A percentile compares a stretch with the other conserved stretches of the same genome.
These are phyloP conservation scores for Amanita rimosa DNA, from an alignment of 768 basidiomycete genomes.

Conservation along the genomic window DNA sequence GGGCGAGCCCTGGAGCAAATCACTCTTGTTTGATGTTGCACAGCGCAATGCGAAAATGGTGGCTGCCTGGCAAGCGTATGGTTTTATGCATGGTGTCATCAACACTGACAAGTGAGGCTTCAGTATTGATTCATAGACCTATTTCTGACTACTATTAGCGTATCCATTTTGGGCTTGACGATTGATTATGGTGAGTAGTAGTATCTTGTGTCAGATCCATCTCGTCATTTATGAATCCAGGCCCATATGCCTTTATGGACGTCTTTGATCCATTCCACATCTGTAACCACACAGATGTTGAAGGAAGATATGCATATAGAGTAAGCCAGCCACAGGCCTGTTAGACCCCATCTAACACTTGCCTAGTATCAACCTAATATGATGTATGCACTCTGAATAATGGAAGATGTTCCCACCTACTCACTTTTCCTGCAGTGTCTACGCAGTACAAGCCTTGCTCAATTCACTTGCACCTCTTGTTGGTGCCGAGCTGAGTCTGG, in stretches of 20 bases:
- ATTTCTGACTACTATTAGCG: slow-evolving; percentile 25
- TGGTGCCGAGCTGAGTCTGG: slow-evolving; percentile 61
- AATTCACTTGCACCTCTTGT: slow-evolving; percentile 75
- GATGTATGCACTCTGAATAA: slow-evolving; percentile 39
- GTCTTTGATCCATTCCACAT: slow-evolving; percentile 77
- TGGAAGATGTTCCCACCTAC: not conserved
- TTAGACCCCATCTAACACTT: slow-evolving; percentile 1
- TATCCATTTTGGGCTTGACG: slow-evolving; percentile 64
- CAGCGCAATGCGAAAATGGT: slow-evolving; percentile 87
- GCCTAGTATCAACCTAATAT: slow-evolving; percentile 61
- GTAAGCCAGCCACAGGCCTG: slow-evolving; percentile 14
- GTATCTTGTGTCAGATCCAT: not conserved
- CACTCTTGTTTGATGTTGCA: slow-evolving; percentile 68
- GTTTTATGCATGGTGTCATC: slow-evolving; percentile 94
- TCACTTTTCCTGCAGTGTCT: slow-evolving; percentile 35
- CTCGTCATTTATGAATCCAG: slow-evolving; percentile 21
- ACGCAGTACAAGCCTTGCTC: slow-evolving; percentile 70
- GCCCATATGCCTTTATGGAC: slow-evolving; percentile 94
- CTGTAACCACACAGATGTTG: slow-evolving; percentile 82
- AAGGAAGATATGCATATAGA: slow-evolving; percentile 68
- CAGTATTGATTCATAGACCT: not conserved
- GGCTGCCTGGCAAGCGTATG: slow-evolving; percentile 91
- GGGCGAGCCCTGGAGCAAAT: slow-evolving; percentile 56
- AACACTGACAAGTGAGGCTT: slow-evolving; percentile 82
- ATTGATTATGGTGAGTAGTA: slow-evolving; percentile 57